Base-by-base conservation (phyloP, 495 filamentous ascomycete species). In the Penicillium dipodomyicola region DNA sequence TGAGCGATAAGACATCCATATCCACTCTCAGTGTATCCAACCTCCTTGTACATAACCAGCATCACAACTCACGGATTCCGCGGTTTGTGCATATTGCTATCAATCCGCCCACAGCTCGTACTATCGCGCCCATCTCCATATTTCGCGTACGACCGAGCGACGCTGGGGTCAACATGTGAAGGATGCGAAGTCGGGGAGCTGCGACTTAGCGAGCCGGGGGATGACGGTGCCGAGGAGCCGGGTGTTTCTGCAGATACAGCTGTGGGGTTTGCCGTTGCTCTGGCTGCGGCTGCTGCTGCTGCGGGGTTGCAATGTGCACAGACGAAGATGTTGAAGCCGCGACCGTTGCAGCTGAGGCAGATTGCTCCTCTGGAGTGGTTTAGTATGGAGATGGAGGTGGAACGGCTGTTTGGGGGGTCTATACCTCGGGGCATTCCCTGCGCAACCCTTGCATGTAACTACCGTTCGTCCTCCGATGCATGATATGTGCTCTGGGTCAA, bases 401-500 rank as follows among this genome's bases (percentile, higher is more conserved):
- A 44, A 32, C 23, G 30, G 19, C 20, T 37, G 23, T 37, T 37
- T 14, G 4, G 32, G 11, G 0, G 6, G 32, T 46, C 44, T 51
- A n/a, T 64, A 75, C 73, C 73, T 71, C 19, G 72, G 73, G 45
- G 72, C 71, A 58, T 77, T 73, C 0, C 73, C 73, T 20, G 73
- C 73, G 22, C 73, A 77, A 49, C 55, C 54, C 9, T 65, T 66
- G 60, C 73, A 77, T 39, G 73, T 77, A 17, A 69, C 11, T 22
- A 71, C 71, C n/a, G 68, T 74, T 27, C 61, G 56, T 17, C 73
- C 73, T 10, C 72, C 68, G 19, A 75, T 69, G 54, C 73, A 77
- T 11, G 73, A 69, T 12, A 60, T 70, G 35, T 75, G 72, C 4
- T 51, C 56, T 11, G 73, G 73, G 46, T 77, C 73, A 2, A 72